Base-by-base conservation (phyloP, 768 basidiomycete species). In the Rhizopogon vinicolor region DNA sequence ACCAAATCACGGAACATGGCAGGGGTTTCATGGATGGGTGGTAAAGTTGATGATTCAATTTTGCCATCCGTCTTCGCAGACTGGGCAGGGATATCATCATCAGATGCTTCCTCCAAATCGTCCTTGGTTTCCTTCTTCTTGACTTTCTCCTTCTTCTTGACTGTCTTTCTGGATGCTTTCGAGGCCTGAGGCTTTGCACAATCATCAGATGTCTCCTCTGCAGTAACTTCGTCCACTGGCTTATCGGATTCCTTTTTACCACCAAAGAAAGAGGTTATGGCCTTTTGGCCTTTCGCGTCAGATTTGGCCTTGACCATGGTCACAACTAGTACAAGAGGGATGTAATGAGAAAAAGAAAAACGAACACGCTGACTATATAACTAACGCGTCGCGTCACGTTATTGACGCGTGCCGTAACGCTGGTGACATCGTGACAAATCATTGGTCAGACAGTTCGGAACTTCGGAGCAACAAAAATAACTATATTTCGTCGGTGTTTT, bases 1-100 rank as follows among this genome's bases (percentile, higher is more conserved):
- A 91, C 78, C 42, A 93, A 77, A 70, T 93, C 87, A 54, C 78
- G 74, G 68, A 93, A 93, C 62, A 93, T 91, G 52, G 80, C 77
- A 25, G 85, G 80, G 46, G 85, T 77, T 57, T 86, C 77, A 63
- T 83, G 76, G 49, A 95, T 86, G 18, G 93, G 93, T 14, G 93
- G 91, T 6, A 91, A 79, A 60, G 78, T 74, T 0, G 87, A 89
- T 31, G 80, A 73, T 50, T 87, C 86, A 44, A 68, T 60, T 58
- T 63, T 72, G 7, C 69, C 65, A n/a, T 60, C 65, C 58, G 65
- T 77, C 73, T 66, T 73, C 61, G 60, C 74, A 66, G 60, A 61
- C 65, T 58, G 73, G 53, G 25, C 65, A n/a, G 72, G 67, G 46
- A 60, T 58, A 14, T 64, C 69, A 50, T 73, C 68, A 19, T 68